Conservation (phyloP, 768 basidiomycete species). For the Lactarius sp. region DNA sequence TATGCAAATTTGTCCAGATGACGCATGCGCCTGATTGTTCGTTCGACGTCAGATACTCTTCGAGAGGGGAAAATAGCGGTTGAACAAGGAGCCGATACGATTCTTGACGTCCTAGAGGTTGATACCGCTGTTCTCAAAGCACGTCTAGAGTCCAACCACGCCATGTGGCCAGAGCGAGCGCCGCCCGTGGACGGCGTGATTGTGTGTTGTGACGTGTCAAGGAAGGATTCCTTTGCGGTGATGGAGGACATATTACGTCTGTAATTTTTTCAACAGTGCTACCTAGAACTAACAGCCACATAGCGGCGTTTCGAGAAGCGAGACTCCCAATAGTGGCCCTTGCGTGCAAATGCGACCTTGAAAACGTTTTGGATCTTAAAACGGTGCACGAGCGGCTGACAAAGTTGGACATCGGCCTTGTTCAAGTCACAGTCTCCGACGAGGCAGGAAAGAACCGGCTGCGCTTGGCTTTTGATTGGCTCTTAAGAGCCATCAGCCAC, state of each 20-base stretch:
- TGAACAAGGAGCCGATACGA: constrained; percentile 18
- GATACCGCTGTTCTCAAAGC: constrained; percentile 34
- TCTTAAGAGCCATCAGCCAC: constrained; percentile 56
- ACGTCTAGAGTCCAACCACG: constrained; percentile 28
- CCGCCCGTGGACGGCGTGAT: constrained; percentile 72
- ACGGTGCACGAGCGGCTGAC: constrained; percentile 47
- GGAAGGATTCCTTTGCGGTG: constrained; percentile 55
- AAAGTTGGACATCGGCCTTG: constrained; percentile 68
- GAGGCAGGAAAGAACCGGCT: constrained; percentile 67
- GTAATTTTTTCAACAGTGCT: constrained; percentile 31
- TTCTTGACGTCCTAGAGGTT: constrained; percentile 33
- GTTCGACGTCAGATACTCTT: constrained; percentile 35
- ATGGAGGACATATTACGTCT: constrained; percentile 68
- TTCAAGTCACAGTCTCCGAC: constrained; percentile 58
- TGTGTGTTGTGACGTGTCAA: constrained; percentile 79
- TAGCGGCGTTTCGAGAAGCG: constrained; percentile 55
- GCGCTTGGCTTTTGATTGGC: constrained; percentile 65
- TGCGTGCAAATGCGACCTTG: constrained; percentile 82
- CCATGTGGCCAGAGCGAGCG: constrained; percentile 48
- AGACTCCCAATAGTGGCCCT: constrained; percentile 68
- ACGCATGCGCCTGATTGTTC: constrained; percentile 30
- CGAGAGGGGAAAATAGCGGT: constrained; percentile 35
- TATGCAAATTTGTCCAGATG: constrained; percentile 26
- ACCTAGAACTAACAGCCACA: constrained; percentile 16
- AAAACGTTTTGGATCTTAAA: constrained; percentile 52